Evolutionary conservation across 257 asterid species (phyloP), one percentile per base, ranked within the genome.

Genomic region (Agastache rugosa): DNA sequence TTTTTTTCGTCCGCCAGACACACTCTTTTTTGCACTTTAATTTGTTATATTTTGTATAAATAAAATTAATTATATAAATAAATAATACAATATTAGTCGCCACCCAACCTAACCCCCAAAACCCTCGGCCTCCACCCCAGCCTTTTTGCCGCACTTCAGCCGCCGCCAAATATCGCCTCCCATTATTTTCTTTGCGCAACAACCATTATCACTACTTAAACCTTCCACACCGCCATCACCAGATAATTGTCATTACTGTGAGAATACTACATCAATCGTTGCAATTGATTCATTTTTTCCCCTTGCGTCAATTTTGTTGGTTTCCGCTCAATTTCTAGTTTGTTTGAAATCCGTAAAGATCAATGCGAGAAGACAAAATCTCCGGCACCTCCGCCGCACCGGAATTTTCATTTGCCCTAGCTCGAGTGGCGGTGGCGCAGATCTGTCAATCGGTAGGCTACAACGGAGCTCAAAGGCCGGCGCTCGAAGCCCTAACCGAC

Each of bases 371-470:
- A 14, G 48, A 14, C 53, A 29, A 55, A 48, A 48, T 34, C 53
- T 15, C 19, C 67, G 8, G 16, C 66, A 35, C 35, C 41, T 23
- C 73, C 12, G 39, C 73, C 34, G n/a, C 14, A 22, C 67, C 82
- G 44, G 82, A 76, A 4, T 82, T 75, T 66, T 79, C 87, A 7
- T 65, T 75, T 22, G 16, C 75, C 68, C 1, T 86, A 31, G 74
- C 80, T 7, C 80, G 83, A 56, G 77, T 80, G 8, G 91, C 91
- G 61, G 86, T 83, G 27, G 81, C 89, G 39, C 95, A 88, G 78
- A 87, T 86, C 70, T 88, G 89, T 76, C 82, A 51, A 61, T 77
- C 91, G 6, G 75, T 66, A 48, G 97, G 93, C 70, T 88, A 71
- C 81, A 67, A 39, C 0, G 77, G 81, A 14, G 84, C 91, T 37